A percentile compares a stretch with the other conserved stretches of the same genome.
phyloP scores from a whole-genome alignment of 768 basidiomycete species.

The Dictyophora rubrovolvata region DNA sequence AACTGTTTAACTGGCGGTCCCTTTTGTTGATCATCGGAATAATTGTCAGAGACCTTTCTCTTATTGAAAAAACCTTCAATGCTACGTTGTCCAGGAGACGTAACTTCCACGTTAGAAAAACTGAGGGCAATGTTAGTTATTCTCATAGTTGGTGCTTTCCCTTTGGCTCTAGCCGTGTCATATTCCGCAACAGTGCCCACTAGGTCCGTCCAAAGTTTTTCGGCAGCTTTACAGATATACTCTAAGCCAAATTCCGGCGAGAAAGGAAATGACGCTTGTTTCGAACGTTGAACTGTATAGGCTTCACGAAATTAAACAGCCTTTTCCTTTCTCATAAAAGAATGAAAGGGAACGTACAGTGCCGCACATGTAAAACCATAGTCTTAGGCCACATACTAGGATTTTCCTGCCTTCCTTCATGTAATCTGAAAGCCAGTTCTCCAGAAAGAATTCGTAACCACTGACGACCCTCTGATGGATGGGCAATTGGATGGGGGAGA shows the following conservation, averaged over 20 bases:
- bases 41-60: constrained; percentile 8
- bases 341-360: constrained; percentile 34
- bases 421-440: constrained; percentile 77
- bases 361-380: constrained; percentile 66
- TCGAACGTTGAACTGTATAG: constrained; percentile 58
- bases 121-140: constrained; percentile 63
- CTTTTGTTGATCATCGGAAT: not conserved
- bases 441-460: constrained; percentile 91
- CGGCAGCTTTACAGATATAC: constrained; percentile 60
- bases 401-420: constrained; percentile 63
- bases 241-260: constrained; percentile 64
- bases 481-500: constrained; percentile 66
- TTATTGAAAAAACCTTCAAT: constrained; percentile 75
- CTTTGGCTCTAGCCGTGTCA: constrained; percentile 15
- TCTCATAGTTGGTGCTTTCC: constrained; percentile 33
- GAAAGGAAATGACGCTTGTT: constrained; percentile 85
- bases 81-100: constrained; percentile 70
- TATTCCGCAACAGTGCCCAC: constrained; percentile 36
- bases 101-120: constrained; percentile 67
- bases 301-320: constrained; percentile 26
- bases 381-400: constrained; percentile 89
- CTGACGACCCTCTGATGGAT: constrained; percentile 64
- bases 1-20: constrained; percentile 13
- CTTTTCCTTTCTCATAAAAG: not conserved
- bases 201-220: constrained; percentile 81